Evolutionary conservation across 2,329 filamentous ascomycete species (phyloP).

Genomic region (Aspergillus vadensis): DNA sequence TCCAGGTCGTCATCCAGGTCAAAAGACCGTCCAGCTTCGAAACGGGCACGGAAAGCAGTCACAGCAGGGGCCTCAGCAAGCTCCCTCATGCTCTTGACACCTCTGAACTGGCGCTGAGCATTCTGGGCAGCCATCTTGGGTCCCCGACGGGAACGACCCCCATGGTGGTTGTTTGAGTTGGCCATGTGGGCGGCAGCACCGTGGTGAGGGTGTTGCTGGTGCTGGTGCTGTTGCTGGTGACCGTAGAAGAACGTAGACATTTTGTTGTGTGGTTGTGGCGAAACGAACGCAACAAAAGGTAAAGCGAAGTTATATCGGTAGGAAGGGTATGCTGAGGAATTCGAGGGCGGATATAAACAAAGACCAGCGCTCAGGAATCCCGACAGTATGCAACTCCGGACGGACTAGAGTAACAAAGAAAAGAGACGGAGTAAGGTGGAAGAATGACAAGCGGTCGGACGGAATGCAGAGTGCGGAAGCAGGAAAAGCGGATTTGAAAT

Average conservation of each 20-base stretch:
- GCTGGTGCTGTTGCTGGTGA: slow-evolving; percentile 50
- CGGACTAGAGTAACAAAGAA: slow-evolving; percentile 7
- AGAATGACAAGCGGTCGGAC: slow-evolving; percentile 22
- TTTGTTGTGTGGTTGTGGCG: slow-evolving; percentile 28
- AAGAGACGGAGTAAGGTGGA: slow-evolving; percentile 27
- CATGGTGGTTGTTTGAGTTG: slow-evolving; percentile 74
- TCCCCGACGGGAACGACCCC: slow-evolving; percentile 80
- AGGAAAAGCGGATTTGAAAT: slow-evolving; percentile 11
- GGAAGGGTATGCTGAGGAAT: slow-evolving; percentile 18
- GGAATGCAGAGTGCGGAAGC: slow-evolving; percentile 25
- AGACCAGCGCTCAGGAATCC: slow-evolving; percentile 24
- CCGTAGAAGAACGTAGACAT: slow-evolving; percentile 53
- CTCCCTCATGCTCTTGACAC: slow-evolving; percentile 84
- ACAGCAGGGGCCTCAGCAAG: slow-evolving; percentile 75
- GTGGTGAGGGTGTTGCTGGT: slow-evolving; percentile 48
- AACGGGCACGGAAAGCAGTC: slow-evolving; percentile 78
- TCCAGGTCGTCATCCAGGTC: slow-evolving; percentile 95
- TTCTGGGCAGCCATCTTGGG: slow-evolving; percentile 81
- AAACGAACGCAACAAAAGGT: slow-evolving; percentile 10
- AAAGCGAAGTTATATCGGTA: slow-evolving; percentile 22
- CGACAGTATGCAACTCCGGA: slow-evolving; percentile 12
- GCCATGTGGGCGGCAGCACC: slow-evolving; percentile 56
- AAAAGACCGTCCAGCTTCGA: slow-evolving; percentile 89
- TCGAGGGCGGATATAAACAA: slow-evolving; percentile 29
- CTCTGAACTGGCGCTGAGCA: slow-evolving; percentile 81